A percentile compares a stretch with the other conserved stretches of the same genome.
Evolutionary conservation across 192 early-diverging fungal species (phyloP).

Genomic region (Umbelopsis ramanniana): DNA sequence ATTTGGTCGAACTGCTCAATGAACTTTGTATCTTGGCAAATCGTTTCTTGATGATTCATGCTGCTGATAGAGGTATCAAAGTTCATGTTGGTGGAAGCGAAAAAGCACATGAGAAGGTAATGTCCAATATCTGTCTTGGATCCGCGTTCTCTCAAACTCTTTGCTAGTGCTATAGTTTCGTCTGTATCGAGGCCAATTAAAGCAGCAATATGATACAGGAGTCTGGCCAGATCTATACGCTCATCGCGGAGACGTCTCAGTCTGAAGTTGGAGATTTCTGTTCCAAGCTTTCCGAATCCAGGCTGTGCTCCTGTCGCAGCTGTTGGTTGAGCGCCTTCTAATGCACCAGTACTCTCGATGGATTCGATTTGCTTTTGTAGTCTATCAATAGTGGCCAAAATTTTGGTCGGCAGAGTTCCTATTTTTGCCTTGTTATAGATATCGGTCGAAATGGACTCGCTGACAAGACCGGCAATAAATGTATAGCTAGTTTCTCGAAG

Average conservation of each 20-base stretch:
- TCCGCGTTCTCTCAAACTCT: constrained; percentile 39
- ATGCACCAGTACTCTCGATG: constrained; percentile 49
- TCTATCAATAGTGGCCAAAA: constrained; percentile 52
- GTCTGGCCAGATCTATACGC: constrained; percentile 43
- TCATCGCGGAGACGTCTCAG: constrained; percentile 46
- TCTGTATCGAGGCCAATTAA: constrained; percentile 40
- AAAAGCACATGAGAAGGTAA: constrained; percentile 43
- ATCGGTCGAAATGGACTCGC: constrained; percentile 2
- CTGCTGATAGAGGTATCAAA: constrained; percentile 35
- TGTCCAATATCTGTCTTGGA: constrained; percentile 33
- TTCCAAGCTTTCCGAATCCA: constrained; percentile 34
- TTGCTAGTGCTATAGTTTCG: constrained; percentile 41
- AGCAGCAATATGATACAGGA: constrained; percentile 48
- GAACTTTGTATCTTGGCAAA: constrained; percentile 17
- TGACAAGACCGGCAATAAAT: constrained; percentile 46
- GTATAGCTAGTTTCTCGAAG: constrained; percentile 50
- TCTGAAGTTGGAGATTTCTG: constrained; percentile 45
- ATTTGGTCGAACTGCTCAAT: constrained; percentile 30
- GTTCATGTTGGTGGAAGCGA: constrained; percentile 47
- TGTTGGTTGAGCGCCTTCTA: constrained; percentile 50
- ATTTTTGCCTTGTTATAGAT: constrained; percentile 21
- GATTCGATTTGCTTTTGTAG: constrained; percentile 52
- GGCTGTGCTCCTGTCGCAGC: constrained; percentile 1
- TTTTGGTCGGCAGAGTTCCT: constrained; percentile 56
- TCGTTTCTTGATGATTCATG: constrained; percentile 11